Evolutionary conservation across 305 asterid genomes (phyloP).

Genomic region (Fraxinus albicans): DNA sequence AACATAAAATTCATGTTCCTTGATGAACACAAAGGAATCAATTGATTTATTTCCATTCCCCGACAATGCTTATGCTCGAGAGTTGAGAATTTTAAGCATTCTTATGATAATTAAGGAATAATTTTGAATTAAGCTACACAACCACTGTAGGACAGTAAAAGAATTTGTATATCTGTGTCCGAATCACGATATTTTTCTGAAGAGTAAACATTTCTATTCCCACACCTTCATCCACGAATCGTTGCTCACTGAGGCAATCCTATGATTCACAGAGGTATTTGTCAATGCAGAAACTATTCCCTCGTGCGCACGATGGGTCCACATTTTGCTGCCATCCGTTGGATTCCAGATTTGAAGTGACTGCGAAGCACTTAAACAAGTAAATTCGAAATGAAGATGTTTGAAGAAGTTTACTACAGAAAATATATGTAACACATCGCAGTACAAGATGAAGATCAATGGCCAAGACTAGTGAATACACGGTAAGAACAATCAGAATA

Average conservation of each 20-base stretch:
- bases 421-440: not conserved
- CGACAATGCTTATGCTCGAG: not conserved
- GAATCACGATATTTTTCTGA: not conserved
- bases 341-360: slow-evolving; percentile 45
- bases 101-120: too few relatives aligned
- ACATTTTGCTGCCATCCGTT: slow-evolving; percentile 20
- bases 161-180: not conserved
- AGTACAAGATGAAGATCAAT: not conserved
- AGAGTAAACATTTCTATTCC: slow-evolving; percentile 19
- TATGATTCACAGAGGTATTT: slow-evolving; percentile 19
- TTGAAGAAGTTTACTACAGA: not conserved
- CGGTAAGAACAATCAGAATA: not conserved
- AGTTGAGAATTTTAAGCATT: not conserved
- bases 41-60: not conserved
- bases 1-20: not conserved
- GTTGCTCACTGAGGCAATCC: slow-evolving; percentile 35
- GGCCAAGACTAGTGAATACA: not conserved
- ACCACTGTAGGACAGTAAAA: not conserved
- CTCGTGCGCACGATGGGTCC: slow-evolving; percentile 25
- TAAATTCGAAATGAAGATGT: not conserved
- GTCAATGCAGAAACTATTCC: slow-evolving; percentile 27
- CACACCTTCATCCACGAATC: slow-evolving; percentile 37
- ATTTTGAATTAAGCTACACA: not conserved
- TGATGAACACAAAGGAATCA: not conserved
- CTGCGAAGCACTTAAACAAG: slow-evolving; percentile 24